Evolutionary conservation across 768 basidiomycete genomes (phyloP).

Genomic region (Hypholoma sublateritium): DNA sequence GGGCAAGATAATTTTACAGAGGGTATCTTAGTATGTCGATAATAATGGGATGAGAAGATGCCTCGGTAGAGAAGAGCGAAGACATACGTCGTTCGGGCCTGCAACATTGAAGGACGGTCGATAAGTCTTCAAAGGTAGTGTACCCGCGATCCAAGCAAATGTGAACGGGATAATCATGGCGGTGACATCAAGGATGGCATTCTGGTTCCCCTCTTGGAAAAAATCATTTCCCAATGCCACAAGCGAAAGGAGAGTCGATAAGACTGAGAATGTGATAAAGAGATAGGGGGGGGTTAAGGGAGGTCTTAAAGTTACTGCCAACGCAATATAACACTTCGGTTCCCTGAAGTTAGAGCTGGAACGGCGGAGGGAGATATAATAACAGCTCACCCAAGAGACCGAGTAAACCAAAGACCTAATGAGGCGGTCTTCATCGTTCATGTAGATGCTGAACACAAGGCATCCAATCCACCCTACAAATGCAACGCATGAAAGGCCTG

Average conservation of each 20-base stretch:
- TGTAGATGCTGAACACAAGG: slow-evolving; percentile 33
- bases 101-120: slow-evolving; percentile 52
- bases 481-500: slow-evolving; percentile 36
- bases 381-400: slow-evolving; percentile 50
- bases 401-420: slow-evolving; percentile 31
- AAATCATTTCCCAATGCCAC: slow-evolving; percentile 34
- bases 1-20: slow-evolving; percentile 52
- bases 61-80: neutral
- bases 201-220: slow-evolving; percentile 16
- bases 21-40: slow-evolving; percentile 39
- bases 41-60: neutral
- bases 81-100: slow-evolving; percentile 43
- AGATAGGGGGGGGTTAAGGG: slow-evolving; percentile 55
- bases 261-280: slow-evolving; percentile 31
- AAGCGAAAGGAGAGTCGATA: slow-evolving; percentile 35
- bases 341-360: slow-evolving; percentile 3
- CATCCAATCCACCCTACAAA: slow-evolving; percentile 43
- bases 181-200: slow-evolving; percentile 23
- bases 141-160: slow-evolving; percentile 54
- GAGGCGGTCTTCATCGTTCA: slow-evolving; percentile 19
- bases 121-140: slow-evolving; percentile 48
- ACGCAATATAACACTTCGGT: slow-evolving; percentile 42
- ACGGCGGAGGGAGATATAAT: neutral
- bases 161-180: slow-evolving; percentile 33
- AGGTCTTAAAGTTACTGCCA: slow-evolving; percentile 38